Conservation (phyloP, 2,329 filamentous ascomycete genomes). For the Fusarium napiforme region DNA sequence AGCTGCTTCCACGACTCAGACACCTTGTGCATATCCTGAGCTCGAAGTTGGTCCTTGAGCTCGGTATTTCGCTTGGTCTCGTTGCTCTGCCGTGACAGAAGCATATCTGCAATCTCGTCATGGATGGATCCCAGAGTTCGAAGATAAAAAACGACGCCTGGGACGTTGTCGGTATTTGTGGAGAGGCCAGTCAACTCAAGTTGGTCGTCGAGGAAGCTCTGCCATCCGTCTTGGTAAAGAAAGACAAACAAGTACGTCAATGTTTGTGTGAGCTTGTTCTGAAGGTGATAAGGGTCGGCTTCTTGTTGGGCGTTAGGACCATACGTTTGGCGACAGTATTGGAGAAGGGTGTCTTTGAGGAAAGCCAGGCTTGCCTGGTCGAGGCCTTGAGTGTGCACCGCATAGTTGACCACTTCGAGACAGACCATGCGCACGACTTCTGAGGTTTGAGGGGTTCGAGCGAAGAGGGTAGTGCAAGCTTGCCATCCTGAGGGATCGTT, state of each 20-base stretch:
- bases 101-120: slow-evolving; percentile 95
- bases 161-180: slow-evolving; percentile 74
- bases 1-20: slow-evolving; percentile 93
- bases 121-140: slow-evolving; percentile 90
- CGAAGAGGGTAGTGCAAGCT: slow-evolving; percentile 87
- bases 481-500: slow-evolving; percentile 89
- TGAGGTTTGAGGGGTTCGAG: slow-evolving; percentile 76
- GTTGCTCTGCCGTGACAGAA: slow-evolving; percentile 79
- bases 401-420: slow-evolving; percentile 93
- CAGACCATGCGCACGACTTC: slow-evolving; percentile 90
- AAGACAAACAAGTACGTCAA: slow-evolving; percentile 92
- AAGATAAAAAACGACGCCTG: slow-evolving; percentile 86
- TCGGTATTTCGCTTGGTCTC: slow-evolving; percentile 89
- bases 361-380: slow-evolving; percentile 77
- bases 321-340: slow-evolving; percentile 83
- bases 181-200: slow-evolving; percentile 75
- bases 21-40: slow-evolving; percentile 88
- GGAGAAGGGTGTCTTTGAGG: slow-evolving; percentile 83
- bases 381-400: slow-evolving; percentile 82
- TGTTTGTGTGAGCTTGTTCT: slow-evolving; percentile 98
- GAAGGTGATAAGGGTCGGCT: slow-evolving; percentile 79
- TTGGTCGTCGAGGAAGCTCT: slow-evolving; percentile 91
- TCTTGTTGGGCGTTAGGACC: slow-evolving; percentile 66
- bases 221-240: slow-evolving; percentile 88
- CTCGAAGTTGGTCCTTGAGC: slow-evolving; percentile 89